These are phyloP conservation scores for Backusella mclennaniae DNA, from an alignment of 192 early-diverging fungal genomes.

Conservation along the genomic window DNA sequence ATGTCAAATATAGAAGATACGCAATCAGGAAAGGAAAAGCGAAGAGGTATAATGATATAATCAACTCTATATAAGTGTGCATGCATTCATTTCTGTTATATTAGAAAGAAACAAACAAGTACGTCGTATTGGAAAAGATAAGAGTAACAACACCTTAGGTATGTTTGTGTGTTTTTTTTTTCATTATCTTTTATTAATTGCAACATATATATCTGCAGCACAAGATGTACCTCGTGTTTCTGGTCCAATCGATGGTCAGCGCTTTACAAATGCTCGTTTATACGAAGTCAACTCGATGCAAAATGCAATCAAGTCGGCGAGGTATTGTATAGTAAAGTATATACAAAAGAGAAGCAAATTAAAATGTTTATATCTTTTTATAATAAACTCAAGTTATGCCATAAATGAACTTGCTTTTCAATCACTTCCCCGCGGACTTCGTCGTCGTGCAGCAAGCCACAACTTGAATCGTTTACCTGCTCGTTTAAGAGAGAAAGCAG, in stretches of 20 bases:
- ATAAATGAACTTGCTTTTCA: constrained; percentile 79
- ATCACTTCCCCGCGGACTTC: constrained; percentile 85
- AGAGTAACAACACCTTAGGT: not conserved
- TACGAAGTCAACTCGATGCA: constrained; percentile 89
- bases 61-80: no score
- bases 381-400: constrained; percentile 31
- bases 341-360: not conserved
- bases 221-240: not conserved
- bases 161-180: not conserved
- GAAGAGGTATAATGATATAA: constrained; percentile 9
- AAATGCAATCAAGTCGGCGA: constrained; percentile 65
- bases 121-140: constrained; percentile 9
- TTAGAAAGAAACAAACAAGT: constrained; percentile 7
- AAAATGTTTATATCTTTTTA: not conserved
- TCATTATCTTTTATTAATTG: not conserved
- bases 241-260: constrained; percentile 22
- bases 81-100: not conserved
- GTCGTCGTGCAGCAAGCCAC: constrained; percentile 92
- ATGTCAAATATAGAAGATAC: not conserved
- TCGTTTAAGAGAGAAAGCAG: constrained; percentile 74
- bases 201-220: not conserved
- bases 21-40: constrained; percentile 5
- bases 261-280: constrained; percentile 61
- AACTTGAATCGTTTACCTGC: constrained; percentile 92
- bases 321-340: constrained; percentile 22